phyloP scores from a whole-genome alignment of 2,329 filamentous ascomycete species.

The Trichoderma asperellum region DNA sequence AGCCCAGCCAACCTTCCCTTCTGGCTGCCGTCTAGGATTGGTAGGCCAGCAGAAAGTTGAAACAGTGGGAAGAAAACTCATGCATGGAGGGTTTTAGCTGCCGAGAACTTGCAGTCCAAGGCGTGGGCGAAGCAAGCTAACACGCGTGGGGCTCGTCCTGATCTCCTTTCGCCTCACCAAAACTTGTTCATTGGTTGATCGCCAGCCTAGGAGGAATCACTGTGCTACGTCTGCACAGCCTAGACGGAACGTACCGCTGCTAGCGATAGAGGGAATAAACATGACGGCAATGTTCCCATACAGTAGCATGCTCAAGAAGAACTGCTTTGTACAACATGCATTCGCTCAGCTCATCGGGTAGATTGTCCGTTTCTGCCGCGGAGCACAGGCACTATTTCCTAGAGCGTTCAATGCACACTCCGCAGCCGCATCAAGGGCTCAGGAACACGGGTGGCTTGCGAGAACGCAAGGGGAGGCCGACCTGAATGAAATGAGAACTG shows the following conservation, averaged over 20 bases:
- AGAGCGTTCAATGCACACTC: not conserved
- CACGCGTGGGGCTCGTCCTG: conserved; percentile 6
- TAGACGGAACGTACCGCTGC: not conserved
- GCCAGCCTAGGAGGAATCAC: not conserved
- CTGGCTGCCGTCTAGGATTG: conserved; percentile 3
- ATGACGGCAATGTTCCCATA: not conserved
- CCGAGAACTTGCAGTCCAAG: conserved; percentile 2
- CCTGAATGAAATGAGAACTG: conserved; percentile 10
- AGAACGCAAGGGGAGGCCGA: conserved; percentile 9
- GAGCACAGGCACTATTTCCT: not conserved
- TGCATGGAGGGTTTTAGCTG: conserved; percentile 11
- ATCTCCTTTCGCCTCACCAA: conserved; percentile 1
- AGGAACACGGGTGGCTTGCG: conserved; percentile 5
- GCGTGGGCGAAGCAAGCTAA: conserved; percentile 2
- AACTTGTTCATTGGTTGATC: conserved; percentile 2
- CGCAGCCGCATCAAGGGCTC: not conserved
- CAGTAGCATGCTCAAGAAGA: not conserved
- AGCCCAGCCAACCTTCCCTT: not conserved
- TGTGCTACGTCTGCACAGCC: not conserved
- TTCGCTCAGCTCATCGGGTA: not conserved
- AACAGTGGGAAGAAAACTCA: conserved; percentile 5
- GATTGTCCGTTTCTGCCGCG: not conserved
- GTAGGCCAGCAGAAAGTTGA: conserved; percentile 2
- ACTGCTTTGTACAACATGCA: not conserved
- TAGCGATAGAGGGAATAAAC: not conserved